Evolutionary conservation across 2,329 filamentous ascomycete genomes (phyloP).

Genomic region (Biscogniauxia sp.): DNA sequence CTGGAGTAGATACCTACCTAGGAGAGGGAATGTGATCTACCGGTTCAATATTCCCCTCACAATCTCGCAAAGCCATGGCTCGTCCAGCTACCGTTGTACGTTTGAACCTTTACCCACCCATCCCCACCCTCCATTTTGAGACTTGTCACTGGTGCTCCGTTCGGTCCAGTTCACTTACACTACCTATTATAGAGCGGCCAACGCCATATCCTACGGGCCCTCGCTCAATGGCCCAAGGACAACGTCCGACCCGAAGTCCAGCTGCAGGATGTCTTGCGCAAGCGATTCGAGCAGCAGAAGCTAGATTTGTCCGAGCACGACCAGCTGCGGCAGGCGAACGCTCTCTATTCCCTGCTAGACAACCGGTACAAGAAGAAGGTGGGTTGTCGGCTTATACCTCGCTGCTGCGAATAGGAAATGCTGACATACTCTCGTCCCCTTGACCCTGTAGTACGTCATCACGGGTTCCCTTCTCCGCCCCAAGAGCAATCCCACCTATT

Average conservation of each 20-base stretch:
- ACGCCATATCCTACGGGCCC: conserved; percentile 47
- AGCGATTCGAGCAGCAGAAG: conserved; percentile 40
- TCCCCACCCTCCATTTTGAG: no score
- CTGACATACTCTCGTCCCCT: neutral
- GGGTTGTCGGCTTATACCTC: neutral
- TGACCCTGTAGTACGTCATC: conserved; percentile 40
- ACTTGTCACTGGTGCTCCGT: no score
- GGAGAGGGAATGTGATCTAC: conserved; percentile 11
- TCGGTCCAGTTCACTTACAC: neutral
- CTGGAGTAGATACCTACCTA: neutral
- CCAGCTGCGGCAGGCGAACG: conserved; percentile 57
- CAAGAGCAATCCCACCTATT: conserved; percentile 63
- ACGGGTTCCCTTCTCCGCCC: conserved; percentile 54
- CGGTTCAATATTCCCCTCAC: neutral
- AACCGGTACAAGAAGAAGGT: conserved; percentile 59
- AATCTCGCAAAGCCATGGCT: conserved; percentile 15
- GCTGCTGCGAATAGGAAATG: neutral
- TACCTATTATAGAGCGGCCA: conserved; percentile 38
- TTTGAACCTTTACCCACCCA: no score
- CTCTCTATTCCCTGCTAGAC: conserved; percentile 56
- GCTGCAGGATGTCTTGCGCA: conserved; percentile 54
- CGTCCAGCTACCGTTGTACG: conserved; percentile 25
- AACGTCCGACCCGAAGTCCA: conserved; percentile 61
- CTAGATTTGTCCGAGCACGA: conserved; percentile 41
- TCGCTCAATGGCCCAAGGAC: conserved; percentile 63